Conservation (phyloP, 768 basidiomycete genomes). For the Amanita phalloides region DNA sequence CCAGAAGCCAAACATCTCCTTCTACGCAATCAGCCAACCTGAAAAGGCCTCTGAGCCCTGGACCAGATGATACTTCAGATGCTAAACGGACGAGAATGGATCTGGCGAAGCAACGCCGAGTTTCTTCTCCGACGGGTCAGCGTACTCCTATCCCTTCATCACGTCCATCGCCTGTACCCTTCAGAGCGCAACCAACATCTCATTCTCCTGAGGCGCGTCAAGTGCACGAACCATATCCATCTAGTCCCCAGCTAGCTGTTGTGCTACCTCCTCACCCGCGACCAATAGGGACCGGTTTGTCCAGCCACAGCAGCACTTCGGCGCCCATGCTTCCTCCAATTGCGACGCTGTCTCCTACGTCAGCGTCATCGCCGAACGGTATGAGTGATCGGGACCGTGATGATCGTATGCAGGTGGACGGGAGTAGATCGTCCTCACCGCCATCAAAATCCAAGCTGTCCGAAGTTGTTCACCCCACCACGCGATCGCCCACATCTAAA, state of each 20-base stretch:
- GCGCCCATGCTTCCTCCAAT: conserved; percentile 55
- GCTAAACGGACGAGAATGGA: conserved; percentile 60
- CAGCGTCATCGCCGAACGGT: conserved; percentile 40
- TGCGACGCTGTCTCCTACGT: conserved; percentile 53
- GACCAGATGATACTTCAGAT: conserved; percentile 41
- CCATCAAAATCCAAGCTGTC: conserved; percentile 42
- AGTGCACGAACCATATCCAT: conserved; percentile 31
- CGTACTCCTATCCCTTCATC: conserved; percentile 49
- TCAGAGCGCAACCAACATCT: conserved; percentile 59
- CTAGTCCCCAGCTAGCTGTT: conserved; percentile 46
- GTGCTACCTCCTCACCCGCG: conserved; percentile 68
- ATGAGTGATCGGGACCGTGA: conserved; percentile 29
- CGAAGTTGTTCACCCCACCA: conserved; percentile 37
- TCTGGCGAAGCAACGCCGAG: conserved; percentile 34
- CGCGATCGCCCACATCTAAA: conserved; percentile 42
- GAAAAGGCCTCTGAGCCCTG: conserved; percentile 64
- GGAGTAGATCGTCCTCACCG: conserved; percentile 38
- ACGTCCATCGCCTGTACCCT: conserved; percentile 61
- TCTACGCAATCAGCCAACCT: conserved; percentile 33
- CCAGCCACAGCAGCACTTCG: conserved; percentile 24
- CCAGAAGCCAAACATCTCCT: conserved; percentile 55
- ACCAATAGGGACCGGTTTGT: conserved; percentile 49
- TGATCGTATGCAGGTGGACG: conserved; percentile 47
- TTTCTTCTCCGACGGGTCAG: conserved; percentile 39
- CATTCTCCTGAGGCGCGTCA: conserved; percentile 62